Evolutionary conservation across 2,329 filamentous ascomycete genomes (phyloP), one percentile per base, ranked within the genome.

Genomic region (Madurella fahalii): DNA sequence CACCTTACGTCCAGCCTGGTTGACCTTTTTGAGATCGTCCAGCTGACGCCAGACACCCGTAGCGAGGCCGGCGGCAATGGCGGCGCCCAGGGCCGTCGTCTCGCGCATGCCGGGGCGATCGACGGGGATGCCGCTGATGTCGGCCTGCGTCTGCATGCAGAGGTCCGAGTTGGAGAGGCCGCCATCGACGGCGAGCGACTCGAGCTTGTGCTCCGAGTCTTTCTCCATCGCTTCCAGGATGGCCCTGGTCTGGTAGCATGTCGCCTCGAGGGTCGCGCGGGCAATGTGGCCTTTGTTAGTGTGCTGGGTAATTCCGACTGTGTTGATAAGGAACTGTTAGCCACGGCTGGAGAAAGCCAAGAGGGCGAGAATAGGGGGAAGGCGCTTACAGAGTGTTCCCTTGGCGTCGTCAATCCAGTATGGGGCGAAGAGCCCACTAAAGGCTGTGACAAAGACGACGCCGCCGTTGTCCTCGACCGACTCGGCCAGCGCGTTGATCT

Each of bases 381-480:
- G 25, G 25, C 25, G 51, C 58, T 56, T 57, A 62, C 60, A 92
- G 53, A 94, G 83, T 5, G 91, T 95, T 56, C 91, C 91, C 69
- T 91, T 87, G 17, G 90, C 90, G 72, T 95, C 89, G 67, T 95
- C 90, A 58, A 95, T 93, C 91, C 91, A 96, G 71, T 96, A 95
- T 0, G 91, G 91, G 1, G 91, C 91, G 68, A 95, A 95, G 2
- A 96, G 79, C 51, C 91, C 91, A 69, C 87, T 91, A 69, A 96
- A 96, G 1, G 91, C 91, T 2, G 91, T 95, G 57, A 96, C 91
- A 64, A 96, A 85, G 16, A 92, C 83, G 52, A 91, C 86, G 8
- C 91, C 91, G 52, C 90, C 91, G 58, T 87, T 95, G 69, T 95
- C 87, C 2, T 73, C 63, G 8, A 83, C 80, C 0, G 73, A 76